Conservation (phyloP, 1,284 basidiomycete genomes). For the Ceratobasidium sp. region DNA sequence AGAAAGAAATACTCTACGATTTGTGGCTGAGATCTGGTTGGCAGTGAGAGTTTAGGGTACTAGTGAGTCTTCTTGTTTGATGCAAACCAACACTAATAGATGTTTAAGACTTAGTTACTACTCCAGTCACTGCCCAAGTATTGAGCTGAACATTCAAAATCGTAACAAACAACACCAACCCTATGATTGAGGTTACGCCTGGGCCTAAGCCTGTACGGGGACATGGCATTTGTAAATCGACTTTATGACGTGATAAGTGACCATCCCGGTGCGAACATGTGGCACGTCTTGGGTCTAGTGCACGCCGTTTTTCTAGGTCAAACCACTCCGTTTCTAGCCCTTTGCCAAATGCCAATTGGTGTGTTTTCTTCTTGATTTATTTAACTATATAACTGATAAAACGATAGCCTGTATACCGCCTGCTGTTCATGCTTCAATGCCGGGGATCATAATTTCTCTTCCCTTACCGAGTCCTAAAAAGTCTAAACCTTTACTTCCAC, state of each 20-base stretch:
- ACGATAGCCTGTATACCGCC: background rate
- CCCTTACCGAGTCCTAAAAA: background rate
- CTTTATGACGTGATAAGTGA: background rate
- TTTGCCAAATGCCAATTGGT: background rate
- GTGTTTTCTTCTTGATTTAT: background rate
- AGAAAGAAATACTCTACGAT: background rate
- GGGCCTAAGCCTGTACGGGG: conserved; percentile 6
- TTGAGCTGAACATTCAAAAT: too few relatives aligned
- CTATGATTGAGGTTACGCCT: background rate
- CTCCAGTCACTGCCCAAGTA: too few relatives aligned
- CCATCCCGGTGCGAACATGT: background rate
- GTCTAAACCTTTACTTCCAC: conserved; percentile 6
- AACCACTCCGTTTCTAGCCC: background rate
- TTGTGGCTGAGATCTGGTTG: background rate
- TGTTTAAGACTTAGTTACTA: too few relatives aligned
- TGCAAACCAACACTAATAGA: too few relatives aligned
- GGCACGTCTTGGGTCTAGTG: background rate
- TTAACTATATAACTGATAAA: background rate
- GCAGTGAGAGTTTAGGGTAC: background rate
- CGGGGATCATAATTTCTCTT: background rate
- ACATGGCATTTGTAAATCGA: background rate
- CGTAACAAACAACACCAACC: background rate
- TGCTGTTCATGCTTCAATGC: background rate
- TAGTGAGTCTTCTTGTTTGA: background rate
- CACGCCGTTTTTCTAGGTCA: background rate